phyloP scores from a whole-genome alignment of 306 rosid genomes.

The Fagus sylvatica region DNA sequence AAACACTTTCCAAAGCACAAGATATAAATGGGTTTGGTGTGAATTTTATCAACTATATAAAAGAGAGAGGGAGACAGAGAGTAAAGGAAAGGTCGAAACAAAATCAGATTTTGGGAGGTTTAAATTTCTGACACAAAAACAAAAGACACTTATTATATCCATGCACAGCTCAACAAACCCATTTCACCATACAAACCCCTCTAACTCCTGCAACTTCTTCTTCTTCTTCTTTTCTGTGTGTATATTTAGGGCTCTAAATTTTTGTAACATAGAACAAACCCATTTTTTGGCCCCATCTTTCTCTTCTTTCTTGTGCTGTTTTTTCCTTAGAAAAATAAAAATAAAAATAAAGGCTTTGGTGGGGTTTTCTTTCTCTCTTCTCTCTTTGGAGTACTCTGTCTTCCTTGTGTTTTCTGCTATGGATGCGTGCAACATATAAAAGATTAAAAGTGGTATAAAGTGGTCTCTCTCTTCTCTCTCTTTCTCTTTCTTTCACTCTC shows the following conservation, averaged over 20 bases:
- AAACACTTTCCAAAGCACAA: neutral
- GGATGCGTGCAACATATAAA: slow-evolving; percentile 95
- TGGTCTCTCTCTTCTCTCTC: slow-evolving; percentile 24
- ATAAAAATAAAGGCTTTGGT: slow-evolving; percentile 20
- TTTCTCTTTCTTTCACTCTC: slow-evolving; percentile 10
- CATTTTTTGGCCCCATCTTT: slow-evolving; percentile 24
- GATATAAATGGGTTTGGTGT: slow-evolving; percentile 14
- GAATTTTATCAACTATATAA: slow-evolving; percentile 1
- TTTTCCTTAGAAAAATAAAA: neutral
- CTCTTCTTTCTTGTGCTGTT: slow-evolving; percentile 8
- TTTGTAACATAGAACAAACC: slow-evolving; percentile 27
- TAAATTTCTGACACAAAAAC: slow-evolving; percentile 20
- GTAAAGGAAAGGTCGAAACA: neutral
- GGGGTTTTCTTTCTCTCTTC: slow-evolving; percentile 24
- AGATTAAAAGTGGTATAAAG: slow-evolving; percentile 69
- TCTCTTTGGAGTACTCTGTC: slow-evolving; percentile 39
- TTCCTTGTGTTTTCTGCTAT: slow-evolving; percentile 67
- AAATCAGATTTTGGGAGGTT: slow-evolving; percentile 18
- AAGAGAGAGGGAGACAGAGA: slow-evolving; percentile 3
- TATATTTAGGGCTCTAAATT: neutral
- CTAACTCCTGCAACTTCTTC: slow-evolving; percentile 6
- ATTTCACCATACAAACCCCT: neutral
- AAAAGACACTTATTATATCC: slow-evolving; percentile 15
- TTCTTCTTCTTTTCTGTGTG: slow-evolving; percentile 8
- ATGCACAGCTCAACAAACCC: slow-evolving; percentile 17